These are phyloP conservation scores for Mycena crocata DNA, from an alignment of 768 basidiomycete species.

Conservation along the genomic window DNA sequence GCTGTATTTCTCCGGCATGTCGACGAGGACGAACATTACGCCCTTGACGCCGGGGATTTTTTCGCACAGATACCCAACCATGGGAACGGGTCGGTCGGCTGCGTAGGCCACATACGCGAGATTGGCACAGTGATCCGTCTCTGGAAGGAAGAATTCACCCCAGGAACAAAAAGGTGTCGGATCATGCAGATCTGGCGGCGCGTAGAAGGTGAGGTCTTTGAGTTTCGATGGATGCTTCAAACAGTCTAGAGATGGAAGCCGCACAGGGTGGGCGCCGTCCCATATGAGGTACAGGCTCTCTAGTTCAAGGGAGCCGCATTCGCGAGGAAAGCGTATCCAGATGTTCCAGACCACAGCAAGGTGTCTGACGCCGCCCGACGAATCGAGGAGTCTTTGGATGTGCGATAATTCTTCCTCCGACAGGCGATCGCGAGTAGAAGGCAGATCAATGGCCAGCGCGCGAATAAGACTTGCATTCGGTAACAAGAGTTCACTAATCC, in stretches of 20 bases:
- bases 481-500: not conserved
- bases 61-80: not conserved
- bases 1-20: not conserved
- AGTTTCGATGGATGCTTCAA: not conserved
- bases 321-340: not conserved
- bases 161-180: not conserved
- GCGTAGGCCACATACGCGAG: slow-evolving; percentile 4
- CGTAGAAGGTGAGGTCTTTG: not conserved
- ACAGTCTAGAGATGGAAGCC: not conserved
- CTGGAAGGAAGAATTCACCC: not conserved
- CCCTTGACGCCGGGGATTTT: not conserved
- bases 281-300: slow-evolving; percentile 14
- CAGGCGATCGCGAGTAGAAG: not conserved
- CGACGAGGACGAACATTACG: slow-evolving; percentile 3
- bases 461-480: not conserved
- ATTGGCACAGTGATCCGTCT: not conserved
- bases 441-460: not conserved
- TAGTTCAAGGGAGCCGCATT: not conserved
- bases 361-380: too few relatives aligned
- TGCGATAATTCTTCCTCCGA: not conserved
- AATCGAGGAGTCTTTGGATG: too few relatives aligned
- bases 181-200: not conserved
- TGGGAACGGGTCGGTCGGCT: not conserved
- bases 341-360: slow-evolving; percentile 8
- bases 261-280: not conserved